Conservation (phyloP, 495 filamentous ascomycete species). For the Hyaloscypha bicolor region DNA sequence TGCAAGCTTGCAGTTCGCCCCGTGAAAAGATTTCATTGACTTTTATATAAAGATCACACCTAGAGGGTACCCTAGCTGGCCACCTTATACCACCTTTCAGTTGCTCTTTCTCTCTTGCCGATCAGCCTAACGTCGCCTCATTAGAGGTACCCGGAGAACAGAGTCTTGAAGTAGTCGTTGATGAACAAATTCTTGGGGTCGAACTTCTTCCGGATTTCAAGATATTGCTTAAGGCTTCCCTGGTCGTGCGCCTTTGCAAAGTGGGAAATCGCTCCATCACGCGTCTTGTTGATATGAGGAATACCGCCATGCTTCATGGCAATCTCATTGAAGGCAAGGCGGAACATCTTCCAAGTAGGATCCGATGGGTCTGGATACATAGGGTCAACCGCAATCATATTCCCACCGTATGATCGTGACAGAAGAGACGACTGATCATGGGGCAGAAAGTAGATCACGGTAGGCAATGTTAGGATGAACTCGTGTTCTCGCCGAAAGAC, state of each 20-base stretch:
- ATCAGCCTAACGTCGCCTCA: too few relatives aligned
- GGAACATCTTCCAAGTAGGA: not conserved
- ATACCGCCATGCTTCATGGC: not conserved
- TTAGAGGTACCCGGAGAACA: too few relatives aligned
- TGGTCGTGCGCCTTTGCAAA: constrained; percentile 1
- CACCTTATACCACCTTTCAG: too few relatives aligned
- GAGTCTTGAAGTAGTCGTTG: too few relatives aligned
- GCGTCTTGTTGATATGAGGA: constrained; percentile 2
- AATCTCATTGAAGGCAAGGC: constrained; percentile 3
- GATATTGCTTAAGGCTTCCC: not conserved
- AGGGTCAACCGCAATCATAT: not conserved
- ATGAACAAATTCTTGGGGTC: too few relatives aligned
- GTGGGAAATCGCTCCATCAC: not conserved
- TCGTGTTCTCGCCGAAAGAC: not conserved
- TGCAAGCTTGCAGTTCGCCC: too few relatives aligned
- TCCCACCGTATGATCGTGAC: not conserved
- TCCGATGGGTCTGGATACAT: not conserved
- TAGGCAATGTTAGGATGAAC: not conserved
- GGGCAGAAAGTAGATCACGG: not conserved
- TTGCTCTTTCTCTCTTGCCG: too few relatives aligned
- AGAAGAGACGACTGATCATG: not conserved
- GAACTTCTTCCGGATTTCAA: too few relatives aligned
- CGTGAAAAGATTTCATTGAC: too few relatives aligned
- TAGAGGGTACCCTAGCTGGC: too few relatives aligned
- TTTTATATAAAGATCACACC: too few relatives aligned